Evolutionary conservation across 225 moss, liverwort and hornwort genomes (phyloP).

Genomic region (Pseudoscleropodium purum): DNA sequence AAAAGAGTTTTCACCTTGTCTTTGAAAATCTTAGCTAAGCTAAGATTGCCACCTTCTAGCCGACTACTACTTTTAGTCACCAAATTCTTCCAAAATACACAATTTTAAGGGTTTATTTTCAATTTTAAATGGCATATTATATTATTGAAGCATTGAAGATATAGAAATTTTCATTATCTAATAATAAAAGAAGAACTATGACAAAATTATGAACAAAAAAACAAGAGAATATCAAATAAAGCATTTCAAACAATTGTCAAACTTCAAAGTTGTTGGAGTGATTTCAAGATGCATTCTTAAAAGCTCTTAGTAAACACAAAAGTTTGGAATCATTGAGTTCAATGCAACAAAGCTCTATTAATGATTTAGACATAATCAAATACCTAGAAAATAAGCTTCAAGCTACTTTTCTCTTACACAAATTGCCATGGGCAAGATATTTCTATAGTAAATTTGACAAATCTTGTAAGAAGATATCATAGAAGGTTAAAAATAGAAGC

Average conservation of each 20-base stretch:
- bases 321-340: not conserved
- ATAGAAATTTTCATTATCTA: not conserved
- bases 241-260: not conserved
- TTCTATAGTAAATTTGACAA: not conserved
- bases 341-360: not conserved
- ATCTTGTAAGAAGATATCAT: not conserved
- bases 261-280: not conserved
- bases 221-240: not conserved
- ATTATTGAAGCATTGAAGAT: not conserved
- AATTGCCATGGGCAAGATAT: not conserved
- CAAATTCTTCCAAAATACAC: not conserved
- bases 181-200: not conserved
- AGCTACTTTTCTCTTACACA: not conserved
- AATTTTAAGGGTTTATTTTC: not conserved
- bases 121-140: not conserved
- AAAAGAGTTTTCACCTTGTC: not conserved
- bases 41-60: not conserved
- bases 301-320: no score
- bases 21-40: not conserved
- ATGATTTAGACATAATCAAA: not conserved
- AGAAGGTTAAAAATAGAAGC: accelerated
- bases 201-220: not conserved
- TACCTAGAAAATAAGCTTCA: not conserved
- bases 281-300: not conserved
- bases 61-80: not conserved